These are phyloP conservation scores for Mayamaea pseudoterrestris DNA, from an alignment of 108 stramenopile species.

Conservation along the genomic window DNA sequence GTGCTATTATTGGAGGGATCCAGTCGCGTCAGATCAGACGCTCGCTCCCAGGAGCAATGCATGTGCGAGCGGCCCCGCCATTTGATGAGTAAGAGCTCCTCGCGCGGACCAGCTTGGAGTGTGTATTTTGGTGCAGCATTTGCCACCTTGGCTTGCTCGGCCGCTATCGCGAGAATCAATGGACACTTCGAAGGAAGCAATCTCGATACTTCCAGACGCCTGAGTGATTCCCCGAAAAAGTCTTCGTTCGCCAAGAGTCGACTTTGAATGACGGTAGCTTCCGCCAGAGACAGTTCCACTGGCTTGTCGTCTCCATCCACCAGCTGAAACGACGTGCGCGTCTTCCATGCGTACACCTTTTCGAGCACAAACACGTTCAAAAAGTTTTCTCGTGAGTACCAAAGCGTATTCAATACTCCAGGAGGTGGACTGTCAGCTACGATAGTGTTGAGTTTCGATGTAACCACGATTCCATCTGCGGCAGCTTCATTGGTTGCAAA, in stretches of 20 bases:
- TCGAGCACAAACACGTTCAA: conserved; percentile 69
- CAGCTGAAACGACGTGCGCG: conserved; percentile 20
- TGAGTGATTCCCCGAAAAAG: conserved; percentile 35
- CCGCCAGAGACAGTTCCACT: conserved; percentile 14
- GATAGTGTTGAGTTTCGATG: too few species aligned
- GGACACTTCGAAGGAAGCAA: conserved; percentile 56
- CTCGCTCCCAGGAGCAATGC: conserved; percentile 76
- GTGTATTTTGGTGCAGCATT: conserved; percentile 1
- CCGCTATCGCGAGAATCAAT: conserved; percentile 39
- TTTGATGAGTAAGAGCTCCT: conserved; percentile 74
- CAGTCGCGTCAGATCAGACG: conserved; percentile 47
- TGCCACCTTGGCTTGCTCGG: conserved; percentile 1
- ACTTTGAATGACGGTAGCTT: conserved; percentile 33
- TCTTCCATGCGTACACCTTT: conserved; percentile 72
- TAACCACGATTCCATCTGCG: too few species aligned
- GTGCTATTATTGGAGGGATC: conserved; percentile 54
- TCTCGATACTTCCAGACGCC: conserved; percentile 65
- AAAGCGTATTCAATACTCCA: conserved; percentile 46
- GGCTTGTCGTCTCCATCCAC: background rate
- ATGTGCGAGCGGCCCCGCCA: conserved; percentile 74
- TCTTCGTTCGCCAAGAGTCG: conserved; percentile 25
- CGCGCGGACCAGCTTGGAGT: conserved; percentile 5
- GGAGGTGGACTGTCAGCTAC: conserved; percentile 50
- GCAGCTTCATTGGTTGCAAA: background rate
- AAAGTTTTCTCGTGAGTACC: conserved; percentile 72